Conservation (phyloP, 75 land plant genomes). For the Picea sitchensis region DNA sequence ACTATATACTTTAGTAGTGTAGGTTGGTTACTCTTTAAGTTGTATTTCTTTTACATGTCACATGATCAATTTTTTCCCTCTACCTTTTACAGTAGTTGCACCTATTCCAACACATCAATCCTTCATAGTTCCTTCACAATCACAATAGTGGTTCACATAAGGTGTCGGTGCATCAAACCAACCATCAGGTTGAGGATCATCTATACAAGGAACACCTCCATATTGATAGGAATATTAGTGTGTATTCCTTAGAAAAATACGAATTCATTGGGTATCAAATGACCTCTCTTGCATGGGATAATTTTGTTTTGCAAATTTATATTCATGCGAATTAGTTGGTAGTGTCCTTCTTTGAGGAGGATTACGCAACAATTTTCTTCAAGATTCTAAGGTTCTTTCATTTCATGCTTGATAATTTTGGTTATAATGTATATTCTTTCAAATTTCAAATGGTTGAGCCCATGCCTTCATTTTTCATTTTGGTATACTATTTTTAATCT, state of each 20-base stretch:
- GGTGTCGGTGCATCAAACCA: slow-evolving; percentile 57
- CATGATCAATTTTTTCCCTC: background rate
- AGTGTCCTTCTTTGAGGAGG: background rate
- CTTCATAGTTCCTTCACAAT: slow-evolving; percentile 45
- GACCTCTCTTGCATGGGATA: no score
- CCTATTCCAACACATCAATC: slow-evolving; percentile 38
- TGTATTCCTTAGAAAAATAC: background rate
- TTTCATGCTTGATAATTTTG: background rate
- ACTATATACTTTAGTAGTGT: background rate
- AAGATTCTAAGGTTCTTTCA: background rate
- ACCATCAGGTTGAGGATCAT: slow-evolving; percentile 46
- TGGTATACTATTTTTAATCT: no score
- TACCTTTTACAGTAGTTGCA: slow-evolving; percentile 15
- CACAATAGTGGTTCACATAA: slow-evolving; percentile 40
- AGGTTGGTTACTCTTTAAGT: no score
- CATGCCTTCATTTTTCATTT: no score
- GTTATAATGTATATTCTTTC: background rate
- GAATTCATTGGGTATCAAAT: background rate
- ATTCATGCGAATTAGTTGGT: background rate
- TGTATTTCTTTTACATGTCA: slow-evolving; percentile 3
- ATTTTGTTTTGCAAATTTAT: background rate
- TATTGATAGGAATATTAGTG: slow-evolving; percentile 9
- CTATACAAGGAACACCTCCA: slow-evolving; percentile 15
- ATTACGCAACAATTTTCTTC: background rate
- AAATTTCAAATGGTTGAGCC: background rate